Evolutionary conservation across 2,329 filamentous ascomycete genomes (phyloP).

Genomic region (Aspergillus latus): DNA sequence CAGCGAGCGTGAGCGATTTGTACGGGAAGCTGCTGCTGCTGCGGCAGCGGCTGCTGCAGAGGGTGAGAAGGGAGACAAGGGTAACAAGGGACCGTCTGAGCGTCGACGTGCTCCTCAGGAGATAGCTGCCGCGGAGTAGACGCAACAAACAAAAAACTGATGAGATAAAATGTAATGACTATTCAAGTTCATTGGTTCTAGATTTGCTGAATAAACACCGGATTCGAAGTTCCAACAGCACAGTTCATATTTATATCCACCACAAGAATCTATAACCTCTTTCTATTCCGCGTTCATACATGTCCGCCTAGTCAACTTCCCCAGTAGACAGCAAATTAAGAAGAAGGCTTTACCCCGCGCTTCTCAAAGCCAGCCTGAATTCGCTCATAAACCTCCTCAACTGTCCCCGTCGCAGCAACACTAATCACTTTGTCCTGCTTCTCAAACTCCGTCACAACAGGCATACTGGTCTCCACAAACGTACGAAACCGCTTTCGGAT

Average conservation of each 20-base stretch:
- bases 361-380: slow-evolving; percentile 51
- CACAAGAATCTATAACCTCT: neutral
- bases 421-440: slow-evolving; percentile 75
- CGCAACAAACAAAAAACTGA: neutral
- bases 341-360: slow-evolving; percentile 37
- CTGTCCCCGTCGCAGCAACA: slow-evolving; percentile 68
- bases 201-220: slow-evolving; percentile 2
- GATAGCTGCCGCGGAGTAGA: slow-evolving; percentile 23
- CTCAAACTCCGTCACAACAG: slow-evolving; percentile 84
- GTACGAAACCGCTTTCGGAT: slow-evolving; percentile 96
- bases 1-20: slow-evolving; percentile 76
- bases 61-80: slow-evolving; percentile 35
- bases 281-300: neutral
- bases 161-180: slow-evolving; percentile 13
- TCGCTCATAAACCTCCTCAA: slow-evolving; percentile 63
- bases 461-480: slow-evolving; percentile 96
- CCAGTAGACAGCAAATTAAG: neutral
- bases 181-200: slow-evolving; percentile 11
- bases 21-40: slow-evolving; percentile 56
- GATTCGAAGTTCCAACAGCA: neutral
- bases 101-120: slow-evolving; percentile 37
- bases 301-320: neutral
- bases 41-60: slow-evolving; percentile 41
- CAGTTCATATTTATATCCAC: neutral
- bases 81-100: slow-evolving; percentile 30